phyloP scores from a whole-genome alignment of 2,329 filamentous ascomycete genomes.

The Trichoderma sp. region DNA sequence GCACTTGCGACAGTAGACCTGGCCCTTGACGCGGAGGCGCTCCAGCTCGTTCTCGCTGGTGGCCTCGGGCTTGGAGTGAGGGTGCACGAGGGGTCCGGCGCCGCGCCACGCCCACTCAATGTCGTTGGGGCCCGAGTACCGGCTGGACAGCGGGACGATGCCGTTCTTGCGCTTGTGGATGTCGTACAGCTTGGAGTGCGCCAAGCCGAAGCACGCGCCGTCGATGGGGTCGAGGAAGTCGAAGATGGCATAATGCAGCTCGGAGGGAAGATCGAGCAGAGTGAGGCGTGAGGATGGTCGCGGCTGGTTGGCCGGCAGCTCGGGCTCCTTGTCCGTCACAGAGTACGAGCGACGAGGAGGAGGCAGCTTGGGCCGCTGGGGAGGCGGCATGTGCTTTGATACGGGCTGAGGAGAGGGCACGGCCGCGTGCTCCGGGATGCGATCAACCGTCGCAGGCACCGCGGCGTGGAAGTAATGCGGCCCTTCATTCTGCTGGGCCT shows the following conservation, averaged over 20 bases:
- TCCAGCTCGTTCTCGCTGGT: conserved; percentile 35
- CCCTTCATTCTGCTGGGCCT: conserved; percentile 33
- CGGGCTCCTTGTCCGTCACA: conserved; percentile 60
- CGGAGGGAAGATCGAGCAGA: conserved; percentile 54
- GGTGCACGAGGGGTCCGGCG: conserved; percentile 45
- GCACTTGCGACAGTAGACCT: conserved; percentile 62
- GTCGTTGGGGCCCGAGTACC: conserved; percentile 60
- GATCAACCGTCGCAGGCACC: conserved; percentile 13
- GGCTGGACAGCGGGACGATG: conserved; percentile 53
- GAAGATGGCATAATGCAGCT: conserved; percentile 60
- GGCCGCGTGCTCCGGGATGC: conserved; percentile 37
- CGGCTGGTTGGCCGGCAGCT: conserved; percentile 46
- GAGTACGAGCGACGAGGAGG: conserved; percentile 57
- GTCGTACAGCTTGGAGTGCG: conserved; percentile 56
- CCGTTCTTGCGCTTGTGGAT: conserved; percentile 58
- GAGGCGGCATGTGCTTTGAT: conserved; percentile 22
- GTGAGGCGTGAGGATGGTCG: conserved; percentile 45
- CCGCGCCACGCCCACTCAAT: conserved; percentile 64
- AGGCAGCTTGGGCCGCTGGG: conserved; percentile 39
- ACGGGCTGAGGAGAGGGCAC: conserved; percentile 23
- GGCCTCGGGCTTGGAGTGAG: conserved; percentile 24
- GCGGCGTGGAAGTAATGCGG: conserved; percentile 25
- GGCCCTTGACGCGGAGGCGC: conserved; percentile 53
- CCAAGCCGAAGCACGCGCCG: conserved; percentile 60
- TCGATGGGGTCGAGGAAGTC: conserved; percentile 64